phyloP scores from a whole-genome alignment of 2,329 filamentous ascomycete species.

The Tolypocladium tropicale region DNA sequence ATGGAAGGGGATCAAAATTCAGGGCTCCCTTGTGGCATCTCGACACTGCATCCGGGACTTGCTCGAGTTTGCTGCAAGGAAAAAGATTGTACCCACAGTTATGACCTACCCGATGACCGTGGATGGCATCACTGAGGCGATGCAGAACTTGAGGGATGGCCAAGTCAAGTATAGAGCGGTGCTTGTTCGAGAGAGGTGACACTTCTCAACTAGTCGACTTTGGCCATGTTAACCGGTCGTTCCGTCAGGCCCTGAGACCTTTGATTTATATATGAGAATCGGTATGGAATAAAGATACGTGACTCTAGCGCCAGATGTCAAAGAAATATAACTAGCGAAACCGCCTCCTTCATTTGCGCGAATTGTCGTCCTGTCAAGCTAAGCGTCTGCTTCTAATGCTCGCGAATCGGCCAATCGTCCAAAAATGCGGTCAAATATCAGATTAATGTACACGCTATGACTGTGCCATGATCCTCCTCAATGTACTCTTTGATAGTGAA shows the following conservation, averaged over 20 bases:
- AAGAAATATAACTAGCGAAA: no score
- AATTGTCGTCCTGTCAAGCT: no score
- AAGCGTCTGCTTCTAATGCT: no score
- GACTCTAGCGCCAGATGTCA: no score
- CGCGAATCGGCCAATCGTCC: slow-evolving; percentile 2
- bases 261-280: no score
- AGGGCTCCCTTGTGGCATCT: not conserved
- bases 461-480: slow-evolving; percentile 2
- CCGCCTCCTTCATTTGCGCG: no score
- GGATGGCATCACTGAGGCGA: not conserved
- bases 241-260: no score
- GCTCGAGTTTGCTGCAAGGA: not conserved
- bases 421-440: not conserved
- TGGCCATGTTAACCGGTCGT: no score
- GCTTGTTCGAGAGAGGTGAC: not conserved
- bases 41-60: not conserved
- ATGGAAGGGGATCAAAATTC: not conserved
- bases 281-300: no score
- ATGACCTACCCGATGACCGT: not conserved
- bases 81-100: not conserved
- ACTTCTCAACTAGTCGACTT: no score
- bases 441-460: slow-evolving; percentile 1
- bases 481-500: not conserved
- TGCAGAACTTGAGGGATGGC: not conserved
- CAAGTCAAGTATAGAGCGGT: not conserved